A percentile compares a stretch with the other conserved stretches of the same genome.
Evolutionary conservation across 208 protist species (phyloP).

Genomic region (Phytomonas francai): DNA sequence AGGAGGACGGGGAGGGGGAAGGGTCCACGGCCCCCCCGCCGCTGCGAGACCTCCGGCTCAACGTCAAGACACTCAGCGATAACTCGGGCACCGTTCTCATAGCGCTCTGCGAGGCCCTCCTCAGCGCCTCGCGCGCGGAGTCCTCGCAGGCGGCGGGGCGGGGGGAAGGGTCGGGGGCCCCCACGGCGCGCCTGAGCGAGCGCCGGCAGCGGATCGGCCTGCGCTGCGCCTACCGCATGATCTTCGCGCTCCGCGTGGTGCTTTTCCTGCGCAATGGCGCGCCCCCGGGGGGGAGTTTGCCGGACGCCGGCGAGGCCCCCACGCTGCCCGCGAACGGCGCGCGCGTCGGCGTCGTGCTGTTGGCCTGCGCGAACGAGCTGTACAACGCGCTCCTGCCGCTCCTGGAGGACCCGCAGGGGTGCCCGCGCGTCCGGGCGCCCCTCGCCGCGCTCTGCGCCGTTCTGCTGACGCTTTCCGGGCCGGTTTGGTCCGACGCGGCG

Average conservation of each 20-base stretch:
- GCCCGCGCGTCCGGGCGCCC: constrained; percentile 34
- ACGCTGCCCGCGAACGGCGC: not conserved
- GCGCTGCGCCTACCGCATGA: constrained; percentile 32
- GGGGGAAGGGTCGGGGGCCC: not conserved
- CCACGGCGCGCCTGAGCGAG: not conserved
- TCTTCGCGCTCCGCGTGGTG: constrained; percentile 40
- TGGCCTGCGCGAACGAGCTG: constrained; percentile 8
- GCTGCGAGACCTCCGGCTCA: too few relatives aligned
- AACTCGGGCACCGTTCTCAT: constrained; percentile 16
- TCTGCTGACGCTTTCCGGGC: constrained; percentile 6
- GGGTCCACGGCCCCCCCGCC: too few relatives aligned
- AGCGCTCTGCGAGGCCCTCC: constrained; percentile 20
- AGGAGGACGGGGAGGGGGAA: too few relatives aligned
- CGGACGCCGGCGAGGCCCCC: not conserved
- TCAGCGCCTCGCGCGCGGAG: constrained; percentile 20
- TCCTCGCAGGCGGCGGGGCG: constrained; percentile 3
- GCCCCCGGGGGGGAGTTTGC: not conserved
- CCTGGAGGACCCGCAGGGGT: constrained; percentile 29
- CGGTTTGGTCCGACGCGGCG: constrained; percentile 38
- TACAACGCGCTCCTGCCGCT: constrained; percentile 36
- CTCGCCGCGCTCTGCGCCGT: constrained; percentile 57
- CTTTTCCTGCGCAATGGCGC: constrained; percentile 1
- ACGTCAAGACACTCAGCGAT: constrained; percentile 12
- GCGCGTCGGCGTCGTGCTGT: not conserved
- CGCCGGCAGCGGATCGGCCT: constrained; percentile 18